These are phyloP conservation scores for Aegilops tauschii DNA, from an alignment of 176 grass and related monocot genomes.

Conservation along the genomic window DNA sequence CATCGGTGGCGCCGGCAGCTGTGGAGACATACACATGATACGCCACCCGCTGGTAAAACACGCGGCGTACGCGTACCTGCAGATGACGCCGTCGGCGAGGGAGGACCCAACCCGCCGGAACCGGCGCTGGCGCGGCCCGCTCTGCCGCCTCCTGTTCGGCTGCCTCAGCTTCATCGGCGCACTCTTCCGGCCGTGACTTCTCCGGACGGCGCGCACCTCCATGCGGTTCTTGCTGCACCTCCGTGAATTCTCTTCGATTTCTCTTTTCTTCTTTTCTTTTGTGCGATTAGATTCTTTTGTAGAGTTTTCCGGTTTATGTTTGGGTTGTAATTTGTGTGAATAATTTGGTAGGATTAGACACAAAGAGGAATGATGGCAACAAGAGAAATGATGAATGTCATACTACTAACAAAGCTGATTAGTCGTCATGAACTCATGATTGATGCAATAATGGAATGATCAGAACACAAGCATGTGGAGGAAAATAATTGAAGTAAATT, in stretches of 20 bases:
- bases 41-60: slow-evolving; percentile 82
- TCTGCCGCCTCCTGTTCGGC: slow-evolving; percentile 32
- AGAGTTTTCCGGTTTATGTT: neutral
- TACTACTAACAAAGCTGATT: slow-evolving; percentile 28
- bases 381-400: slow-evolving; percentile 29
- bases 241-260: neutral
- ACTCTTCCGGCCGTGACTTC: slow-evolving; percentile 36
- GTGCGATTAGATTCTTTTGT: slow-evolving; percentile 6
- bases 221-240: slow-evolving; percentile 10
- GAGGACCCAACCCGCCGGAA: slow-evolving; percentile 23
- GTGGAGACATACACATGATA: slow-evolving; percentile 67
- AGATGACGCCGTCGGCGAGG: slow-evolving; percentile 54
- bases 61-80: slow-evolving; percentile 75
- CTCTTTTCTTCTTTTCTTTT: neutral
- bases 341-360: slow-evolving; percentile 41
- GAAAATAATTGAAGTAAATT: neutral
- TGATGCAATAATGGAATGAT: slow-evolving; percentile 36
- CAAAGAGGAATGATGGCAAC: slow-evolving; percentile 22
- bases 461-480: neutral
- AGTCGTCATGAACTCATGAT: slow-evolving; percentile 34
- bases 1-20: slow-evolving; percentile 31
- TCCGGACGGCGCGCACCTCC: neutral
- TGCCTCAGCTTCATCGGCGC: slow-evolving; percentile 49
- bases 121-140: slow-evolving; percentile 20
- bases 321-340: slow-evolving; percentile 37